Conservation (phyloP, 148 eudicot species). For the Fagopyrum homotropicum region DNA sequence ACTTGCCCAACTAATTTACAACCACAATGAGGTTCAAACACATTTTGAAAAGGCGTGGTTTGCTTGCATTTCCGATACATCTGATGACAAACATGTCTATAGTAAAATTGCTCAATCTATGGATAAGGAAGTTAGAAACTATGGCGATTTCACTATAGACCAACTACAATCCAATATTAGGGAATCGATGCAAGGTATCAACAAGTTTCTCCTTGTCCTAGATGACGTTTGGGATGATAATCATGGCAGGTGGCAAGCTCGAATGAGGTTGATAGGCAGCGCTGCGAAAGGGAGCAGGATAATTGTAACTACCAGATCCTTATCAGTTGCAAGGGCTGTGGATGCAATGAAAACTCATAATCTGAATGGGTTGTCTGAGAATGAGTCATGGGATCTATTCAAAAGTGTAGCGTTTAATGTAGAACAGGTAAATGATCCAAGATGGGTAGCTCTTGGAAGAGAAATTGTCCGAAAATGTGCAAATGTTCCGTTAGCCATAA, state of each 20-base stretch:
- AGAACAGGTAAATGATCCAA: neutral
- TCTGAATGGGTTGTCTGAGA: constrained; percentile 19
- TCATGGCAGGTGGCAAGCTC: too few relatives aligned
- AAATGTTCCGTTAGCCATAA: too few relatives aligned
- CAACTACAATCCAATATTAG: neutral
- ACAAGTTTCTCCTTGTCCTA: neutral
- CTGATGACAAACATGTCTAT: neutral
- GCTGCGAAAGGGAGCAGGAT: too few relatives aligned
- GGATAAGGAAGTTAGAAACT: neutral
- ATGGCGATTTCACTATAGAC: neutral
- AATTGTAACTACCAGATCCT: too few relatives aligned
- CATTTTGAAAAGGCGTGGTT: neutral
- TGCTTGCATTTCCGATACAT: neutral
- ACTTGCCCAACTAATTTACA: neutral
- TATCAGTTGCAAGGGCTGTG: too few relatives aligned
- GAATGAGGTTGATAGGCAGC: too few relatives aligned
- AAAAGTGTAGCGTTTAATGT: neutral
- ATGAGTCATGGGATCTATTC: constrained; percentile 21
- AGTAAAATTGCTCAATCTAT: neutral
- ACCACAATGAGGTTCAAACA: neutral
- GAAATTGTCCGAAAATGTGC: too few relatives aligned
- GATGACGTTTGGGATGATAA: too few relatives aligned
- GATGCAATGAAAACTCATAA: neutral
- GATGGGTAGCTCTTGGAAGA: neutral
- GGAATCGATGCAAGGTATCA: too few relatives aligned